phyloP scores from a whole-genome alignment of 345 rosid genomes.

The Syzygium aromaticum region DNA sequence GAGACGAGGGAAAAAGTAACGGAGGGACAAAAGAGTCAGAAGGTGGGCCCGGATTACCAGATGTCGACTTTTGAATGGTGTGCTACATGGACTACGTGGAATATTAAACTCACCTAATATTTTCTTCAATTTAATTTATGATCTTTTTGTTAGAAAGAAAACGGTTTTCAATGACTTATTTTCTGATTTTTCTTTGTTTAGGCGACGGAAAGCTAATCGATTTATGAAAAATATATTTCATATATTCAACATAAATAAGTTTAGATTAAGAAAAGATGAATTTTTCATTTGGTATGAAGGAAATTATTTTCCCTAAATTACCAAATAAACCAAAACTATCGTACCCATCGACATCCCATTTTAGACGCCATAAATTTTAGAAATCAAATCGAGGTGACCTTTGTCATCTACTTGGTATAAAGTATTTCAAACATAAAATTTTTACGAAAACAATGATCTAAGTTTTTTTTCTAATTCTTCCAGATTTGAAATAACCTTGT shows the following conservation, averaged over 20 bases:
- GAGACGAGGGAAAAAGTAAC: too few species aligned
- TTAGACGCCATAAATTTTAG: not conserved
- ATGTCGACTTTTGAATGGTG: too few species aligned
- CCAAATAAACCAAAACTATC: not conserved
- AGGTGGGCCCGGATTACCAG: too few species aligned
- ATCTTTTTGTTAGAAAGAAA: not conserved
- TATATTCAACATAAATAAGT: not conserved
- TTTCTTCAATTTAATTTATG: too few species aligned
- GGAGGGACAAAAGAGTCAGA: too few species aligned
- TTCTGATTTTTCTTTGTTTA: not conserved
- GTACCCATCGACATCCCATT: not conserved
- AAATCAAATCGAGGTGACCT: not conserved
- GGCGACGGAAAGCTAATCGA: fast-evolving
- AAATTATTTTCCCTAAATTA: not conserved
- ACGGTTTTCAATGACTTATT: not conserved
- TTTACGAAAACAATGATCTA: not conserved
- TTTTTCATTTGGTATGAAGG: not conserved
- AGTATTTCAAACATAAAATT: not conserved
- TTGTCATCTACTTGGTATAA: not conserved
- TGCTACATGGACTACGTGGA: too few species aligned
- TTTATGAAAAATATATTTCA: fast-evolving
- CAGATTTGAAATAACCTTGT: not conserved
- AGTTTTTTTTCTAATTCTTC: not conserved
- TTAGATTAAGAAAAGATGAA: fast-evolving
- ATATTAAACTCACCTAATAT: too few species aligned